Conservation (phyloP, 305 asterid genomes). For the Fraxinus greggii region DNA sequence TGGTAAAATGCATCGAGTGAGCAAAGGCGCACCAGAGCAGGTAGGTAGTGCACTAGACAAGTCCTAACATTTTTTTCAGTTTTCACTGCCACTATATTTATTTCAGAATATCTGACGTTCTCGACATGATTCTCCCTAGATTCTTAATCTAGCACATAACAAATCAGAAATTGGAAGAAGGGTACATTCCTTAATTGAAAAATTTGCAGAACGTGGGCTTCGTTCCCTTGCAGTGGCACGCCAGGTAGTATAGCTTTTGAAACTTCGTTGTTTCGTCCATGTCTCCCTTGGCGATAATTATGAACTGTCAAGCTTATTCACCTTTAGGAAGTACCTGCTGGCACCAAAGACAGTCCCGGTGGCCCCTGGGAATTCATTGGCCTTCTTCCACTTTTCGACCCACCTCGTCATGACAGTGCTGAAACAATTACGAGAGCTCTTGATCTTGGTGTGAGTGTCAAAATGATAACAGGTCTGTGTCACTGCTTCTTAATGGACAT, state of each 20-base stretch:
- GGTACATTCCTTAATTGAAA: constrained; percentile 47
- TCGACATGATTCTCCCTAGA: constrained; percentile 26
- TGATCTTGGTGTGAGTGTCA: constrained; percentile 59
- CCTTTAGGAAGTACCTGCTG: constrained; percentile 46
- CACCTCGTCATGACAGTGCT: constrained; percentile 63
- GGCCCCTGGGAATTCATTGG: constrained; percentile 56
- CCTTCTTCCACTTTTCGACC: constrained; percentile 61
- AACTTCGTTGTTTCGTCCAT: background rate
- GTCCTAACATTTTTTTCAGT: background rate
- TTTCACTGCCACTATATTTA: background rate
- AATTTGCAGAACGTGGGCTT: constrained; percentile 55
- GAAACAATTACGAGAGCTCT: constrained; percentile 56
- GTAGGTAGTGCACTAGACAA: background rate
- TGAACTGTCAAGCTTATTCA: background rate
- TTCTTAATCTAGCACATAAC: constrained; percentile 50
- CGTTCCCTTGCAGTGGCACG: constrained; percentile 58
- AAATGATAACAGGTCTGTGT: constrained; percentile 50
- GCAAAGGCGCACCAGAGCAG: constrained; percentile 59
- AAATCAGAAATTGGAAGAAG: constrained; percentile 39
- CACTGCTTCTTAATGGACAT: background rate
- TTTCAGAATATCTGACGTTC: constrained; percentile 3
- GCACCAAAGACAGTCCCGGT: constrained; percentile 53
- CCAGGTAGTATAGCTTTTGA: constrained; percentile 35
- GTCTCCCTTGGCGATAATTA: background rate
- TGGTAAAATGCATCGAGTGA: constrained; percentile 55